These are phyloP conservation scores for Xylariales sp. DNA, from an alignment of 2,329 filamentous ascomycete species.

Conservation along the genomic window DNA sequence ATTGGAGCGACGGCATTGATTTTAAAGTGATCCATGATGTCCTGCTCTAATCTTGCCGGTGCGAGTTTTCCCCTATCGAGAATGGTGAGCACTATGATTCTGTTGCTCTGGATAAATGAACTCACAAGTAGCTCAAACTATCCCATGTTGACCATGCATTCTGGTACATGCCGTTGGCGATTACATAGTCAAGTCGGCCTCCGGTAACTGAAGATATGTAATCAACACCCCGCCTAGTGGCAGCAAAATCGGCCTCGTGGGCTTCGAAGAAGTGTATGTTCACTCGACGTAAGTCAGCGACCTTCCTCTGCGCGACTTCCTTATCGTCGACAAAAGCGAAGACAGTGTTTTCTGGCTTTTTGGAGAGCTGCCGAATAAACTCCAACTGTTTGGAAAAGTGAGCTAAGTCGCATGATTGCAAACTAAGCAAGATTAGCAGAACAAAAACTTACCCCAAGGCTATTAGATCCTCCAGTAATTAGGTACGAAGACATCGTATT, in stretches of 20 bases:
- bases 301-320: slow-evolving; percentile 34
- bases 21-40: slow-evolving; percentile 11
- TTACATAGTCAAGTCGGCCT: slow-evolving; percentile 44
- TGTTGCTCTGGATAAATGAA: no score
- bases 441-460: slow-evolving; percentile 15
- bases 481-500: slow-evolving; percentile 14
- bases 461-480: slow-evolving; percentile 14
- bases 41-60: slow-evolving; percentile 8
- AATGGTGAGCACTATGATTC: no score
- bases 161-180: slow-evolving; percentile 43
- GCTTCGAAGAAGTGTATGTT: slow-evolving; percentile 43
- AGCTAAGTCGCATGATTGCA: no score
- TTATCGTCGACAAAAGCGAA: slow-evolving; percentile 46
- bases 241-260: slow-evolving; percentile 34
- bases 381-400: slow-evolving; percentile 42
- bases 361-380: slow-evolving; percentile 42
- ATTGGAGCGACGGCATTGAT: slow-evolving; percentile 47
- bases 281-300: slow-evolving; percentile 31
- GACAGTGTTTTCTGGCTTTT: slow-evolving; percentile 35
- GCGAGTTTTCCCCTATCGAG: slow-evolving; percentile 4
- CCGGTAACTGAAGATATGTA: slow-evolving; percentile 26
- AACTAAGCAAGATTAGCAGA: no score
- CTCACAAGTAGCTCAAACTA: slow-evolving; percentile 33
- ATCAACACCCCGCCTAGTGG: slow-evolving; percentile 20
- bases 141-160: slow-evolving; percentile 22